Base-by-base conservation (phyloP, 495 filamentous ascomycete species). In the Corynascus novoguineensis region DNA sequence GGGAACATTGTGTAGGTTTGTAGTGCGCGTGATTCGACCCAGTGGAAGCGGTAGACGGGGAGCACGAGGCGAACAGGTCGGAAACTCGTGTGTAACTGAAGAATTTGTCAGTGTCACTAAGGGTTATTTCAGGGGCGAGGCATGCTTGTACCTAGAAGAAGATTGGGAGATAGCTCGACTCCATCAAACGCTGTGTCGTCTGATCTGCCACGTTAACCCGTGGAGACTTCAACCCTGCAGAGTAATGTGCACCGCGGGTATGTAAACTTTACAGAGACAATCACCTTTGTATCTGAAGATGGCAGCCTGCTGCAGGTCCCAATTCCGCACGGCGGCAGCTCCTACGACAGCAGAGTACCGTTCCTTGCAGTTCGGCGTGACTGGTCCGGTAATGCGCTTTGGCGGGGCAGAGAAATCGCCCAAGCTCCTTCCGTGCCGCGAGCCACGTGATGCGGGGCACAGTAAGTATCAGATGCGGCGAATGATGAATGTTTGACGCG, bases 361-460 rank as follows among this genome's bases (percentile, higher is more conserved):
- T 5, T 10, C 22, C 28, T 7, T 17, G 10, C 19, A n/a, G 2
- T 29, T 37, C 54, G 54, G 54, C 27, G 54, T 57, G 54, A 49
- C 54, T 57, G 54, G 34, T 41, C 15, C 54, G 54, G 54, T n/a
- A 34, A 17, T 9, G 10, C 7, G 28, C 4, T 24, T 28, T 57
- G 54, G 54, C 14, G 46, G 54, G 46, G 54, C 35, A 22, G 32
- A 4, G 12, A 46, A 28, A 46, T 14, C 5, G 42, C 3, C 41
- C 41, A 37, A 37, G 34, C 34, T 37, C 34, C 34, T 15, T 38
- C 35, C 15, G 37, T 21, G 10, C 34, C 8, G 8, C 35, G 35
- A 38, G 35, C n/a, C 61, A 63, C 61, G 57, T 63, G 61, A 63
- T 57, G 60, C 40, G 60, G 52, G 57, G 61, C 35, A 56, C 12